Evolutionary conservation across 345 rosid genomes (phyloP).

Genomic region (Clarkia xantiana): DNA sequence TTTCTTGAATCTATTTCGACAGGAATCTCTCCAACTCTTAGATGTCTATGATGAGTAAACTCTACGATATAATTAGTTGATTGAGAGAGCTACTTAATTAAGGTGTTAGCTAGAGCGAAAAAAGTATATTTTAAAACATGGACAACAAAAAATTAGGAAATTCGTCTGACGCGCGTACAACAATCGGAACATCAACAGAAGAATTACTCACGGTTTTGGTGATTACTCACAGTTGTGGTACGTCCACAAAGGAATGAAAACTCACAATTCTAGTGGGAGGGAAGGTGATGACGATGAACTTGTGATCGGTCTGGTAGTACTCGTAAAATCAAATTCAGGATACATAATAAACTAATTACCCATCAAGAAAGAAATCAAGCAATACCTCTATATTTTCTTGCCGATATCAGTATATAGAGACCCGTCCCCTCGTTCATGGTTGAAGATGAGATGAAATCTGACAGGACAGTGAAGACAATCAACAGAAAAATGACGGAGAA

Average conservation of each 20-base stretch:
- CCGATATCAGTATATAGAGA: constrained; percentile 89
- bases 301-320: constrained; percentile 89
- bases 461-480: neutral
- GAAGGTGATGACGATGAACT: constrained; percentile 67
- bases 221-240: too few relatives aligned
- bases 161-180: too few relatives aligned
- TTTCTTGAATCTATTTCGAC: too few relatives aligned
- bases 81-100: too few relatives aligned
- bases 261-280: constrained; percentile 80
- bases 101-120: too few relatives aligned
- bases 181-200: too few relatives aligned
- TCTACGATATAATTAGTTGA: too few relatives aligned
- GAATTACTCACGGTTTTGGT: too few relatives aligned
- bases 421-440: constrained; percentile 91
- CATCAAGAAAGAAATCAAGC: neutral
- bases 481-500: neutral
- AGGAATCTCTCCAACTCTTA: too few relatives aligned
- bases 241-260: constrained; percentile 11
- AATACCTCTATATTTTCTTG: constrained; percentile 79
- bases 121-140: too few relatives aligned
- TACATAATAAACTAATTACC: neutral
- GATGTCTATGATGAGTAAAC: too few relatives aligned
- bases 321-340: neutral
- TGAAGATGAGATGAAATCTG: neutral
- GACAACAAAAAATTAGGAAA: too few relatives aligned